Conservation (phyloP, 2,329 filamentous ascomycete genomes). For the Colletotrichum magnum region DNA sequence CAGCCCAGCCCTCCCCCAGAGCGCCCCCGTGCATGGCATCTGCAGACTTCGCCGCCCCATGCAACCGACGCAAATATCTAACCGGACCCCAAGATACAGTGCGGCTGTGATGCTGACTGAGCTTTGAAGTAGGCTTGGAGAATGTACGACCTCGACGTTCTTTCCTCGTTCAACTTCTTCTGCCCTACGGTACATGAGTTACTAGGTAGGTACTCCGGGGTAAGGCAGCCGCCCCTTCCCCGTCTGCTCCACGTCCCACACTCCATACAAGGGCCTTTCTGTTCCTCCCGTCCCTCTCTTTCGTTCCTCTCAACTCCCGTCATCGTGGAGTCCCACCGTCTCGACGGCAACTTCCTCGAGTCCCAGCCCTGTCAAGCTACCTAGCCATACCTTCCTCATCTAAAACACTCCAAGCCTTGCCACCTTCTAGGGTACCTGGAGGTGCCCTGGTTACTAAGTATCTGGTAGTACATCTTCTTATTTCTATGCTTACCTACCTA, state of each 20-base stretch:
- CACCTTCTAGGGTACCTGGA: not conserved
- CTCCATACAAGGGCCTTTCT: no score
- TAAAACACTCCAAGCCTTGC: constrained; percentile 1
- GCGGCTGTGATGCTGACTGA: constrained; percentile 7
- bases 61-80: constrained; percentile 3
- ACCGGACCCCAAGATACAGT: not conserved
- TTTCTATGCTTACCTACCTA: not conserved
- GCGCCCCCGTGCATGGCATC: constrained; percentile 5
- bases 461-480: no score
- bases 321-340: constrained; percentile 1
- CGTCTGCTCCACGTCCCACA: not conserved
- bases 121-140: no score
- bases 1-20: not conserved
- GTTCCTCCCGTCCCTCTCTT: not conserved
- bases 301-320: not conserved
- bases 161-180: not conserved
- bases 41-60: constrained; percentile 3
- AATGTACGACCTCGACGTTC: not conserved
- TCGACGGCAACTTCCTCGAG: constrained; percentile 9
- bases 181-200: not conserved
- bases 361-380: not conserved
- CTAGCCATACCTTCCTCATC: not conserved
- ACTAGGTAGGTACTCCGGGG: not conserved
- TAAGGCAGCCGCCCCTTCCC: not conserved
- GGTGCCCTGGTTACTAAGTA: no score